Evolutionary conservation across 2,329 filamentous ascomycete genomes (phyloP).

Genomic region (Cladosporium oxysporum): DNA sequence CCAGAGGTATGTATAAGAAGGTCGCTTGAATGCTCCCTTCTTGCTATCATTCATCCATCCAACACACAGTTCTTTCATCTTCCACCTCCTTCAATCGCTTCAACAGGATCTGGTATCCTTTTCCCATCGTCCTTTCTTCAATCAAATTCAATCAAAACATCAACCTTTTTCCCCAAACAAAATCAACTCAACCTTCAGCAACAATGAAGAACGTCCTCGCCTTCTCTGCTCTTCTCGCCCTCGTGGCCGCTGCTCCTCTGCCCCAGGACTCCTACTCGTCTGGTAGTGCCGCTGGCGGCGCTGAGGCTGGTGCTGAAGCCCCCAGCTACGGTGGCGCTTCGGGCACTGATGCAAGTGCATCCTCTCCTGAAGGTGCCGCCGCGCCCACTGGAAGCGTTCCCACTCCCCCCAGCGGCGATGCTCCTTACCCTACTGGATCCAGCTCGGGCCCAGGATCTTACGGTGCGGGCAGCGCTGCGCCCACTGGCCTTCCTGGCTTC

Average conservation of each 20-base stretch:
- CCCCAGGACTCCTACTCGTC: slow-evolving; percentile 15
- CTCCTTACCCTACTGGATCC: slow-evolving; percentile 10
- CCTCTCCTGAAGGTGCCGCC: slow-evolving; percentile 10
- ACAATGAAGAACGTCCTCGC: slow-evolving; percentile 20
- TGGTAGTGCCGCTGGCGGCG: background rate
- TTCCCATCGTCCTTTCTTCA: slow-evolving; percentile 1
- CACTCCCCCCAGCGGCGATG: background rate
- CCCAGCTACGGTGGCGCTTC: background rate
- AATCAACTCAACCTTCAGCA: slow-evolving; percentile 1
- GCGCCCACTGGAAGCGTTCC: slow-evolving; percentile 13
- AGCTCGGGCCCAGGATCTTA: background rate
- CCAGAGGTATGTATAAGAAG: slow-evolving; percentile 18
- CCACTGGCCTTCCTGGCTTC: background rate
- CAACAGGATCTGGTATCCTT: slow-evolving; percentile 20
- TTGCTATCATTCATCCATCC: slow-evolving; percentile 1
- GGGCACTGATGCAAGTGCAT: background rate
- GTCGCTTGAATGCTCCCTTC: background rate
- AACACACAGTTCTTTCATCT: slow-evolving; percentile 13
- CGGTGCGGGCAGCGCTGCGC: background rate
- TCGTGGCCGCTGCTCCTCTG: slow-evolving; percentile 17
- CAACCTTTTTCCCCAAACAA: background rate
- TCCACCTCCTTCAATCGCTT: slow-evolving; percentile 14
- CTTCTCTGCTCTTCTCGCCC: slow-evolving; percentile 19
- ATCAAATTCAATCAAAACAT: background rate
- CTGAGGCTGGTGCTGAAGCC: background rate